A percentile compares a stretch with the other conserved stretches of the same genome.
Evolutionary conservation across 208 protist species (phyloP).

Genomic region (Trypanosoma avium): DNA sequence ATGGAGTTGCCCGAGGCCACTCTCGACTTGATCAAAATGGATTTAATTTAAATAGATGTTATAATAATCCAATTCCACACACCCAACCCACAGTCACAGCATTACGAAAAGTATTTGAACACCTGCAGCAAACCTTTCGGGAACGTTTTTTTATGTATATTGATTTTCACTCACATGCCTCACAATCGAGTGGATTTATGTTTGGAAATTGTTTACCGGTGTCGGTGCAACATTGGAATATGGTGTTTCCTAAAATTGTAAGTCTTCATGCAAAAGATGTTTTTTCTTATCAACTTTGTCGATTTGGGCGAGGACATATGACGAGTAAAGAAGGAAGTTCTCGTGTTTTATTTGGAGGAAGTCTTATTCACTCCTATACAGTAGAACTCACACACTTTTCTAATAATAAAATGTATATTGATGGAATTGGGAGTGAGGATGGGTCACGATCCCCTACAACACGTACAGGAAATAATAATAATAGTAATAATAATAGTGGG

Average conservation of each 20-base stretch:
- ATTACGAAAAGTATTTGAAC: constrained; percentile 75
- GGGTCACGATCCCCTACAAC: no score
- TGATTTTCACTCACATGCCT: constrained; percentile 94
- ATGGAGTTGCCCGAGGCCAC: constrained; percentile 93
- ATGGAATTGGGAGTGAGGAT: constrained; percentile 25
- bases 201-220: constrained; percentile 89
- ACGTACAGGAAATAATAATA: no score
- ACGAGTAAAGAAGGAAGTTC: constrained; percentile 76
- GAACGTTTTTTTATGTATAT: constrained; percentile 88
- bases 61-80: constrained; percentile 75
- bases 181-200: constrained; percentile 87
- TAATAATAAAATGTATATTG: constrained; percentile 58
- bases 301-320: constrained; percentile 77
- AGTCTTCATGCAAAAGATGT: constrained; percentile 69
- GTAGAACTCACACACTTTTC: constrained; percentile 85
- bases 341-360: constrained; percentile 78
- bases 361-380: constrained; percentile 84
- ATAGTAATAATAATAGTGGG: not conserved
- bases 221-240: constrained; percentile 85
- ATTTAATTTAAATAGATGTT: constrained; percentile 94
- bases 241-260: constrained; percentile 73
- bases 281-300: constrained; percentile 76
- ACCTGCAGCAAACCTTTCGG: constrained; percentile 56
- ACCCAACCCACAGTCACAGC: constrained; percentile 83
- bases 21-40: constrained; percentile 89